phyloP scores from a whole-genome alignment of 2,329 filamentous ascomycete species.

The Cladosporium sp. region DNA sequence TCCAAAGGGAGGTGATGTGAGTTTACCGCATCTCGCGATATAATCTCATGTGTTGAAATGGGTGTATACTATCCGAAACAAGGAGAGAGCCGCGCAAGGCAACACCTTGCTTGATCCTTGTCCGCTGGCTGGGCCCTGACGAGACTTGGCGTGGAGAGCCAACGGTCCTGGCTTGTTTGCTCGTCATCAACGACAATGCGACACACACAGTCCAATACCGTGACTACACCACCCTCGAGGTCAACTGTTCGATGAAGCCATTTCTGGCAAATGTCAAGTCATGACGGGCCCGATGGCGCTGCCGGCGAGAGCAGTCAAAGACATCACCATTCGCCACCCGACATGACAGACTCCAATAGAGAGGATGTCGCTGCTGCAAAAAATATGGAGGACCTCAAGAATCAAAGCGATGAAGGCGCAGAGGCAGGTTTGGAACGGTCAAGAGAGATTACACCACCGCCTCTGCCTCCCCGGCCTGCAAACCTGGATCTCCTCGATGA shows the following conservation, averaged over 20 bases:
- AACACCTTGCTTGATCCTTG: conserved; percentile 11
- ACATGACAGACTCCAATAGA: neutral
- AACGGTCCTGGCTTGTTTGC: neutral
- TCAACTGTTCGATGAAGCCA: neutral
- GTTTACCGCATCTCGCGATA: conserved; percentile 1
- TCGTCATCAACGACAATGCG: neutral
- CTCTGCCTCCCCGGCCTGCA: conserved; percentile 33
- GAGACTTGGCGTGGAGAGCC: neutral
- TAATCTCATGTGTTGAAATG: neutral
- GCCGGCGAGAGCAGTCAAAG: neutral
- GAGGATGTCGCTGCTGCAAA: neutral
- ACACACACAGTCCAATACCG: neutral
- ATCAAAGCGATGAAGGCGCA: neutral
- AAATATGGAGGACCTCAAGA: neutral
- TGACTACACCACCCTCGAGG: neutral
- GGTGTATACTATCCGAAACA: neutral
- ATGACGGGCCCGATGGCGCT: conserved; percentile 7
- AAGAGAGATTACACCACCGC: conserved; percentile 32
- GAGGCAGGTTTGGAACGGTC: conserved; percentile 18
- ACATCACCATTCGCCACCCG: conserved; percentile 5
- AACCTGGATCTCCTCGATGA: conserved; percentile 28
- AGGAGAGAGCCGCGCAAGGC: neutral
- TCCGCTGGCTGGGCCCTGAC: neutral
- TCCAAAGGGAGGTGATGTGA: neutral
- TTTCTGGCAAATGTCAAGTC: conserved; percentile 4